Percentiles rank a stretch among this genome's conserved stretches.
Evolutionary conservation across 495 filamentous ascomycete genomes (phyloP).

Genomic region (Corynascus novoguineensis): DNA sequence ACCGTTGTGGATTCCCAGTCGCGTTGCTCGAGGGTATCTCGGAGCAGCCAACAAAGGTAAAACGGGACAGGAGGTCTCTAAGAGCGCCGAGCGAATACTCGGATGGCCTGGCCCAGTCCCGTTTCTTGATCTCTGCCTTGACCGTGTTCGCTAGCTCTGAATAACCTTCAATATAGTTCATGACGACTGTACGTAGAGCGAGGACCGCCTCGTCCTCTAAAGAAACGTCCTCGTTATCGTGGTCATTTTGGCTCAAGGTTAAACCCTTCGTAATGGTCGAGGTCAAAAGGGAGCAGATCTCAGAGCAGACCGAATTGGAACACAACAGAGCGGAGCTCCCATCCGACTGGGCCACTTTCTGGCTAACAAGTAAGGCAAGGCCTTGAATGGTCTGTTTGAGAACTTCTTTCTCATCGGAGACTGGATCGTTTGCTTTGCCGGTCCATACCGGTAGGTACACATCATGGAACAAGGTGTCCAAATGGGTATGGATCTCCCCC

Average conservation of each 20-base stretch:
- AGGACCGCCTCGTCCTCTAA: conserved; percentile 37
- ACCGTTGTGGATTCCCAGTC: conserved; percentile 5
- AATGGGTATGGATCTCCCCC: conserved; percentile 11
- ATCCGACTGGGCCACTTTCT: conserved; percentile 22
- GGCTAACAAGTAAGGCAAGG: conserved; percentile 34
- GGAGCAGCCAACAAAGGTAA: conserved; percentile 35
- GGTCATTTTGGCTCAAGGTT: conserved; percentile 30
- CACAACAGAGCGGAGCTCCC: conserved; percentile 25
- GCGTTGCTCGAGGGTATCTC: conserved; percentile 20
- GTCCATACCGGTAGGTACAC: conserved; percentile 40
- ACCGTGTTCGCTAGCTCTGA: conserved; percentile 18
- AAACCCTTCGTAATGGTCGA: conserved; percentile 19
- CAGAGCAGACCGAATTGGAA: conserved; percentile 29
- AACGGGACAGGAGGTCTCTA: conserved; percentile 25
- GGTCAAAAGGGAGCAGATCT: conserved; percentile 31
- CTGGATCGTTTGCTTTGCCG: conserved; percentile 20
- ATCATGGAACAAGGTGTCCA: conserved; percentile 32
- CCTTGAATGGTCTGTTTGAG: conserved; percentile 39
- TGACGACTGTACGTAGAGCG: conserved; percentile 35
- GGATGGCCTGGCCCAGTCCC: conserved; percentile 27
- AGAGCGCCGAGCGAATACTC: conserved; percentile 24
- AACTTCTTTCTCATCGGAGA: conserved; percentile 26
- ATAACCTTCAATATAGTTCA: conserved; percentile 34
- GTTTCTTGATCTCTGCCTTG: conserved; percentile 26
- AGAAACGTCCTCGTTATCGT: conserved; percentile 18